Base-by-base conservation (phyloP, 345 rosid genomes). In the Corchorus capsularis region DNA sequence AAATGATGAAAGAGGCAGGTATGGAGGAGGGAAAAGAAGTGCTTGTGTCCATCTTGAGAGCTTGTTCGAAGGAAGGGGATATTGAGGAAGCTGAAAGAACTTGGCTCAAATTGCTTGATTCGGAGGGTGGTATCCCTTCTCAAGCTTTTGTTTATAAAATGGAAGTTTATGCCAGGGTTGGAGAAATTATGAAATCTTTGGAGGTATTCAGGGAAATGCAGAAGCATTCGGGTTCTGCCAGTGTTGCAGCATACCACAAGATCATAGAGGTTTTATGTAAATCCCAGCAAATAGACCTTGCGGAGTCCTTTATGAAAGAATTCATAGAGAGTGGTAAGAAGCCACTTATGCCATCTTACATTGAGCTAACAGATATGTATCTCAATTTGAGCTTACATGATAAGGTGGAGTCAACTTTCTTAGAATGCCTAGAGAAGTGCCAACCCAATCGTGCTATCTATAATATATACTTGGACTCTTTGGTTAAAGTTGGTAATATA, bases 101-200 rank as follows among this genome's bases (percentile, higher is more conserved):
- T 32, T 93, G 98, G 97, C 72, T 81, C 65, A 84, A 90, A 80
- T 86, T 92, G 43, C 79, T 79, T 65, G 46, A 20, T 17, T 69
- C 77, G 41, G 85, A 82, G 75, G 79, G 70, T 0, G 41, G 76
- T 69, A 69, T 87, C 57, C 94, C 98, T 37, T 81, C 97, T 75
- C 90, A 81, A 17, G 92, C 92, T 47, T 93, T 84, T 87, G 91
- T 92, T 27, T 93, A 88, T 78, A 93, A 82, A 83, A 93, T 95
- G 89, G 93, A 91, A 84, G 89, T 83, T 77, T 89, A 86, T 81
- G 86, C 96, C 0, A 91, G 87, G 82, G 72, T 55, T 20, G 89
- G 88, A 14, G 84, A 91, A 43, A 77, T 75, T 71, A 79, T 69
- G 61, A 90, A 79, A 81, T 92, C 93, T 34, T 77, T 93, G 69